Conservation (phyloP, 2,329 filamentous ascomycete species). For the Colletotrichum salicis region DNA sequence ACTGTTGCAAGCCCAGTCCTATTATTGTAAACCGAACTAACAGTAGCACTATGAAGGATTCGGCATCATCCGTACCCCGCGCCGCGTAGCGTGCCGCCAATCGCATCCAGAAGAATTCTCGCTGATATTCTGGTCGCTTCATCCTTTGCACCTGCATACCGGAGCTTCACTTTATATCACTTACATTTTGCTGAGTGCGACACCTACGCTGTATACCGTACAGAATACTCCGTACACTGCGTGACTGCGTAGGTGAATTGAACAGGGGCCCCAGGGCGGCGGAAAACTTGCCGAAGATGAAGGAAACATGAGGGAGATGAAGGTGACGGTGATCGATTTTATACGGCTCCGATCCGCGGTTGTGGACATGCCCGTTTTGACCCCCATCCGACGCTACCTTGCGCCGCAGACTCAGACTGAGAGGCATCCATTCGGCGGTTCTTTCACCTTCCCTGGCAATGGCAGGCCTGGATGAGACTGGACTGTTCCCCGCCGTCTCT, state of each 20-base stretch:
- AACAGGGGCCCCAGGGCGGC: background rate
- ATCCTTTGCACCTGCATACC: background rate
- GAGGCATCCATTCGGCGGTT: background rate
- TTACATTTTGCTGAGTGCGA: background rate
- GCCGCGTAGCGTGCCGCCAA: constrained; percentile 2
- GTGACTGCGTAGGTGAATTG: background rate
- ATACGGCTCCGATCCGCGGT: background rate
- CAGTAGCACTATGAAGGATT: background rate
- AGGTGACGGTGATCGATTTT: background rate
- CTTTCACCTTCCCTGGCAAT: background rate
- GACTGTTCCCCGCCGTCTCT: background rate
- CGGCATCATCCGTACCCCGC: background rate
- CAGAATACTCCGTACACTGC: too few species aligned
- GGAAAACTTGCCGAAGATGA: background rate
- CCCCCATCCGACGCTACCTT: constrained; percentile 16
- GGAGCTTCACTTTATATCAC: too few species aligned
- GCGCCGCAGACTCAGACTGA: background rate
- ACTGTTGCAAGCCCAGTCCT: background rate
- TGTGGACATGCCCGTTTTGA: background rate
- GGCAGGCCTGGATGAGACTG: background rate
- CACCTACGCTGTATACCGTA: background rate
- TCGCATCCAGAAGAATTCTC: background rate
- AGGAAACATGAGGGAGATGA: background rate
- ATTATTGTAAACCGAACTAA: background rate
- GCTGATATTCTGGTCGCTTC: background rate